These are phyloP conservation scores for Aspergillus carbonarius DNA, from an alignment of 2,329 filamentous ascomycete species.

Conservation along the genomic window DNA sequence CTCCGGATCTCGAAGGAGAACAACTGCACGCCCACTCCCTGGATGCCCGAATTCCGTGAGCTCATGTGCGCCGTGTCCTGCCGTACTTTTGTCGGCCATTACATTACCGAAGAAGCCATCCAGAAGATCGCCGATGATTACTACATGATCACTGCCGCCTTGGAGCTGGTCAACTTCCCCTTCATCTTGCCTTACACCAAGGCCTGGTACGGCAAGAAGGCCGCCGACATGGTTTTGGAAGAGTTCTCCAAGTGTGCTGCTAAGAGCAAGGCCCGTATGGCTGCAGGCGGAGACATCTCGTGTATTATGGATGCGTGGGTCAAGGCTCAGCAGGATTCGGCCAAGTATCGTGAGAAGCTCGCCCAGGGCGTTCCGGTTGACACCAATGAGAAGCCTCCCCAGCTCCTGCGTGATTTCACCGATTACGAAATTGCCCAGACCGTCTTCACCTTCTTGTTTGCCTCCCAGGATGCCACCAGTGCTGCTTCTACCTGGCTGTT, in stretches of 20 bases:
- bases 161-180: slow-evolving; percentile 97
- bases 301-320: slow-evolving; percentile 98
- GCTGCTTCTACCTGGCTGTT: slow-evolving; percentile 94
- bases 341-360: slow-evolving; percentile 75
- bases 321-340: slow-evolving; percentile 80
- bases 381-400: slow-evolving; percentile 64
- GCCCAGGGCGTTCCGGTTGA: slow-evolving; percentile 69
- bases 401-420: slow-evolving; percentile 54
- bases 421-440: slow-evolving; percentile 52
- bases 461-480: slow-evolving; percentile 85
- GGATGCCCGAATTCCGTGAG: slow-evolving; percentile 91
- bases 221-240: slow-evolving; percentile 82
- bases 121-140: slow-evolving; percentile 97
- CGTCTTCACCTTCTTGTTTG: slow-evolving; percentile 56
- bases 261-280: slow-evolving; percentile 91
- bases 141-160: slow-evolving; percentile 90
- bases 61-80: slow-evolving; percentile 92
- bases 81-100: slow-evolving; percentile 95
- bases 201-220: slow-evolving; percentile 97
- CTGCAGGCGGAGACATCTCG: slow-evolving; percentile 76
- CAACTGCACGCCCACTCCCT: slow-evolving; percentile 72
- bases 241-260: slow-evolving; percentile 91
- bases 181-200: slow-evolving; percentile 94
- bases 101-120: slow-evolving; percentile 84
- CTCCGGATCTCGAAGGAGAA: slow-evolving; percentile 70